phyloP scores from a whole-genome alignment of 2,329 filamentous ascomycete genomes.

The Fusarium nanum region DNA sequence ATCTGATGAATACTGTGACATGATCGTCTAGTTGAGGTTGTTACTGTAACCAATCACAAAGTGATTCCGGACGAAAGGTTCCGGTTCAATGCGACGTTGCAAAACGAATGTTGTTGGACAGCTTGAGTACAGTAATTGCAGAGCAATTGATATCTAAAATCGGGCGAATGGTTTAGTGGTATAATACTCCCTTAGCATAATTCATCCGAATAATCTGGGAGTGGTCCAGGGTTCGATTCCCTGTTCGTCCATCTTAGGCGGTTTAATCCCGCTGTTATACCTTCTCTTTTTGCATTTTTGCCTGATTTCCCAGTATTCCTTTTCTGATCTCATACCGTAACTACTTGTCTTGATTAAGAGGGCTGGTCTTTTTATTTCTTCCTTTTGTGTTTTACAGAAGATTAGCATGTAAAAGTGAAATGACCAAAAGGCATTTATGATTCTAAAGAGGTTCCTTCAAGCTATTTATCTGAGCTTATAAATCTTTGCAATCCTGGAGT shows the following conservation, averaged over 20 bases:
- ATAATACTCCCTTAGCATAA: constrained; percentile 40
- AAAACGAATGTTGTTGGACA: accelerated
- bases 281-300: not conserved
- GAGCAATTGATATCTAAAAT: accelerated
- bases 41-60: constrained; percentile 10
- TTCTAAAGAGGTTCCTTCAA: too few relatives aligned
- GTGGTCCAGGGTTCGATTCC: constrained; percentile 42
- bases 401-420: too few relatives aligned
- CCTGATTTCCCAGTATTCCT: too few relatives aligned
- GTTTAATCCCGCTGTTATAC: constrained; percentile 7
- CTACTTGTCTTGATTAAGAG: accelerated
- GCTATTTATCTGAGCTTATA: too few relatives aligned
- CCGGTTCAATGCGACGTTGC: not conserved
- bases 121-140: accelerated
- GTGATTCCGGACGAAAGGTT: constrained; percentile 19
- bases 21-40: accelerated
- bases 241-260: constrained; percentile 33
- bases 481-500: too few relatives aligned
- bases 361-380: too few relatives aligned
- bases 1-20: not conserved
- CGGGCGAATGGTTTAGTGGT: constrained; percentile 38
- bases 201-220: constrained; percentile 16
- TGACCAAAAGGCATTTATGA: accelerated
- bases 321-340: too few relatives aligned
- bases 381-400: too few relatives aligned